Evolutionary conservation across 2,329 filamentous ascomycete species (phyloP).

Genomic region (Aspergillus sclerotialis): DNA sequence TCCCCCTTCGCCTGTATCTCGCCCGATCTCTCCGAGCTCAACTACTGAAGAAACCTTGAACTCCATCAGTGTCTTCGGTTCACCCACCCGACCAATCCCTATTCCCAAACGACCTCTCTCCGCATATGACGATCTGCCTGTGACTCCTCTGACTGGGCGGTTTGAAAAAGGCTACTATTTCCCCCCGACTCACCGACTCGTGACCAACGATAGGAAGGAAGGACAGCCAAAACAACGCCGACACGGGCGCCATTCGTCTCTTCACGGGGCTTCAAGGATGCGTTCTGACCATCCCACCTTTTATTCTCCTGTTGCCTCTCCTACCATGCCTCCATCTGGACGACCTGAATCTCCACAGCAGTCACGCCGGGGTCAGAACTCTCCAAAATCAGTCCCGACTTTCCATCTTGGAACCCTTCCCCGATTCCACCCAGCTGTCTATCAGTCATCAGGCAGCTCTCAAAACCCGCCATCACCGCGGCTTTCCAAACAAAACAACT

Average conservation of each 20-base stretch:
- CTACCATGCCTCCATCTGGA: slow-evolving; percentile 26
- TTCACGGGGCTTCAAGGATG: slow-evolving; percentile 17
- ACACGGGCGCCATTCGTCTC: slow-evolving; percentile 8
- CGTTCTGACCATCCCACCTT: slow-evolving; percentile 26
- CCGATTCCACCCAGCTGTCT: slow-evolving; percentile 41
- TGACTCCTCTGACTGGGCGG: slow-evolving; percentile 32
- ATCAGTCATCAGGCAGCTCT: slow-evolving; percentile 24
- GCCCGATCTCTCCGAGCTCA: slow-evolving; percentile 16
- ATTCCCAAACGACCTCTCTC: slow-evolving; percentile 22
- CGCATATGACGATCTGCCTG: slow-evolving; percentile 25
- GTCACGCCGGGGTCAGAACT: slow-evolving; percentile 22
- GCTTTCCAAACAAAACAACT: slow-evolving; percentile 24
- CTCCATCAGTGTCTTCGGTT: slow-evolving; percentile 19
- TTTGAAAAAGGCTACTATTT: slow-evolving; percentile 31
- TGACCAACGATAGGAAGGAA: neutral
- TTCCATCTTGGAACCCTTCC: slow-evolving; percentile 37
- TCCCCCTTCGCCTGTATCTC: slow-evolving; percentile 20
- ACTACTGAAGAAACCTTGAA: slow-evolving; percentile 18
- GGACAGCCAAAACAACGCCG: slow-evolving; percentile 6
- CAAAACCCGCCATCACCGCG: slow-evolving; percentile 24
- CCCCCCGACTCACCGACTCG: slow-evolving; percentile 12
- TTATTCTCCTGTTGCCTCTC: slow-evolving; percentile 23
- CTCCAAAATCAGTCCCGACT: slow-evolving; percentile 27
- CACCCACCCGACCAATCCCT: slow-evolving; percentile 27
- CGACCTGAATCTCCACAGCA: slow-evolving; percentile 31